Evolutionary conservation across 768 basidiomycete species (phyloP).

Genomic region (Naganishia onofrii): DNA sequence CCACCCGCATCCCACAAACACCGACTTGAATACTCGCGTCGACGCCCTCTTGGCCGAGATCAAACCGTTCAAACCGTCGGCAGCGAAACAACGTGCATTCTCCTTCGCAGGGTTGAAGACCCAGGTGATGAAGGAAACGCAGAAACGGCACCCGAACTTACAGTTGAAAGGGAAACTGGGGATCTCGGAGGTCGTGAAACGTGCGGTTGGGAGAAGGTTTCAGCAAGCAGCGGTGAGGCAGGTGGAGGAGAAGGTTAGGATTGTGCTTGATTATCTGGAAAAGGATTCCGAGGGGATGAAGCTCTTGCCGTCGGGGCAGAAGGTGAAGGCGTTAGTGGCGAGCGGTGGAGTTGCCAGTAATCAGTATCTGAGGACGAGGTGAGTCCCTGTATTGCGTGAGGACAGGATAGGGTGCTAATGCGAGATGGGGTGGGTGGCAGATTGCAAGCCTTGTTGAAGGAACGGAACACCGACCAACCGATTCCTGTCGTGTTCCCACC

Average conservation of each 20-base stretch:
- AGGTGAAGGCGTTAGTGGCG: constrained; percentile 59
- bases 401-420: not conserved
- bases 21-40: constrained; percentile 10
- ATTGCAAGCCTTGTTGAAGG: constrained; percentile 39
- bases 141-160: constrained; percentile 54
- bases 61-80: constrained; percentile 37
- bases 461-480: constrained; percentile 36
- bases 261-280: constrained; percentile 58
- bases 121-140: constrained; percentile 63
- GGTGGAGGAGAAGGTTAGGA: constrained; percentile 68
- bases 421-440: constrained; percentile 23
- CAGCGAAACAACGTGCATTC: constrained; percentile 58
- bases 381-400: constrained; percentile 29
- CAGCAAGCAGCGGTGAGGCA: constrained; percentile 64
- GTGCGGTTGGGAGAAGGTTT: constrained; percentile 25
- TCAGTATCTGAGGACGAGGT: constrained; percentile 65
- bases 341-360: constrained; percentile 96
- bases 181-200: constrained; percentile 33
- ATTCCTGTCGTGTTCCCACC: constrained; percentile 71
- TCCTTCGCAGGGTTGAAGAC: constrained; percentile 79
- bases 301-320: constrained; percentile 36
- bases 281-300: constrained; percentile 33
- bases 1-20: constrained; percentile 11
- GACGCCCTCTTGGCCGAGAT: constrained; percentile 35
- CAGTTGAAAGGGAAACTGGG: constrained; percentile 5